Evolutionary conservation across 2,329 filamentous ascomycete species (phyloP).

Genomic region (Fusarium scirpi): DNA sequence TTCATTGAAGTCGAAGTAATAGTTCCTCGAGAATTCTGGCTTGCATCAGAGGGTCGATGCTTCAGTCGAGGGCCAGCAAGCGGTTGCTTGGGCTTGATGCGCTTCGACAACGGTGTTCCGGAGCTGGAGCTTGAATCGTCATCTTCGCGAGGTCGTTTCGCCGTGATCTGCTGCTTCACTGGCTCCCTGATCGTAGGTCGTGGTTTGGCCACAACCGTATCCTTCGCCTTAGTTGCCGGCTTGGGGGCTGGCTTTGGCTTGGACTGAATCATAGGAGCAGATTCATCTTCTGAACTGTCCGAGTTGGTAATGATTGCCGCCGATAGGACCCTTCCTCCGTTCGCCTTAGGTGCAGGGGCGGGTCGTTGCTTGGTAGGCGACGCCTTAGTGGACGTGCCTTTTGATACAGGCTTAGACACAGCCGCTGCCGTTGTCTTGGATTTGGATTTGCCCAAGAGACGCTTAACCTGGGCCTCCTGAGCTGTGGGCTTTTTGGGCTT

Average conservation of each 20-base stretch:
- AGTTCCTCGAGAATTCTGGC: conserved; percentile 59
- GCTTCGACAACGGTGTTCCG: conserved; percentile 68
- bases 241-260: conserved; percentile 49
- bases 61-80: conserved; percentile 52
- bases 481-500: conserved; percentile 69
- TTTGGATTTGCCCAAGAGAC: conserved; percentile 58
- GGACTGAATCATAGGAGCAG: conserved; percentile 53
- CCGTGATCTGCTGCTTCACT: conserved; percentile 50
- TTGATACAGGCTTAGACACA: conserved; percentile 56
- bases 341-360: conserved; percentile 47
- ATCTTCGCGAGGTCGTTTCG: conserved; percentile 66
- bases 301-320: conserved; percentile 69
- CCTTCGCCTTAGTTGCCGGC: conserved; percentile 45
- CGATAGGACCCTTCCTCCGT: conserved; percentile 62
- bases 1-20: conserved; percentile 57
- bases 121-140: conserved; percentile 71
- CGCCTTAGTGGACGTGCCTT: conserved; percentile 50
- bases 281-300: conserved; percentile 65
- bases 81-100: conserved; percentile 64
- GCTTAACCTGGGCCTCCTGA: conserved; percentile 68
- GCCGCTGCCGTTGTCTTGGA: conserved; percentile 50
- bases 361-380: conserved; percentile 59
- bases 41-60: conserved; percentile 62
- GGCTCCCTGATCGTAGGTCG: conserved; percentile 49
- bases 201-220: conserved; percentile 50